Evolutionary conservation across 805 yeast species (phyloP).

Genomic region (Ogataea parapolymorpha): DNA sequence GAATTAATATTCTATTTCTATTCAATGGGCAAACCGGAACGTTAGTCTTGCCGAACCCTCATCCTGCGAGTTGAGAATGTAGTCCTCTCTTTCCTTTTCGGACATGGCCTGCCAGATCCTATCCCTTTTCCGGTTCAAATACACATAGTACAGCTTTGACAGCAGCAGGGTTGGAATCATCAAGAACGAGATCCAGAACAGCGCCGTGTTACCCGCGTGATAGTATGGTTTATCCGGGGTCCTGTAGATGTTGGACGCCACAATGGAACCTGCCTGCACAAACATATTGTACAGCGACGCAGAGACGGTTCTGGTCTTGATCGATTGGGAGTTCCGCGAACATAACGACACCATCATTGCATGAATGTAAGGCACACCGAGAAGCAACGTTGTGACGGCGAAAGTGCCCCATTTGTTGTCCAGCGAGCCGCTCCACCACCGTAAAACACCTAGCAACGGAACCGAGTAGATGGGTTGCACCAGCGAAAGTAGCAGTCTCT

Average conservation of each 20-base stretch:
- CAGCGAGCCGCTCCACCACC: constrained; percentile 30
- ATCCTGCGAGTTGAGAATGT: constrained; percentile 44
- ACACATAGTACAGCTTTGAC: constrained; percentile 37
- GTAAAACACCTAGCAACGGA: constrained; percentile 25
- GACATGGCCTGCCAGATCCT: constrained; percentile 49
- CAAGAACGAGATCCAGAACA: constrained; percentile 34
- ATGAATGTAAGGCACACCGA: constrained; percentile 49
- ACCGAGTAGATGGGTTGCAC: constrained; percentile 27
- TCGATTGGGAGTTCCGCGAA: constrained; percentile 59
- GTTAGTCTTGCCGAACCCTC: constrained; percentile 60
- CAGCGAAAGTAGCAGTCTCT: constrained; percentile 23
- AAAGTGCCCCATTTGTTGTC: constrained; percentile 29
- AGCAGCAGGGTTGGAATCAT: constrained; percentile 29
- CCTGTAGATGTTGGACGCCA: constrained; percentile 55
- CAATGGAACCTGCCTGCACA: constrained; percentile 56
- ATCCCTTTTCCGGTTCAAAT: constrained; percentile 43
- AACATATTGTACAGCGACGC: constrained; percentile 64
- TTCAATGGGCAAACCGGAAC: constrained; percentile 29
- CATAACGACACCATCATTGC: constrained; percentile 59
- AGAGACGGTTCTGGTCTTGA: constrained; percentile 60
- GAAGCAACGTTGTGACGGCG: constrained; percentile 23
- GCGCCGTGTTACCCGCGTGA: constrained; percentile 49
- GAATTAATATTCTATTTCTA: background rate
- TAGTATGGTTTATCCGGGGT: constrained; percentile 58
- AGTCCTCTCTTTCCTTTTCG: constrained; percentile 46